These are phyloP conservation scores for Yamadazyma ubonensis DNA, from an alignment of 805 yeast genomes.

Conservation along the genomic window DNA sequence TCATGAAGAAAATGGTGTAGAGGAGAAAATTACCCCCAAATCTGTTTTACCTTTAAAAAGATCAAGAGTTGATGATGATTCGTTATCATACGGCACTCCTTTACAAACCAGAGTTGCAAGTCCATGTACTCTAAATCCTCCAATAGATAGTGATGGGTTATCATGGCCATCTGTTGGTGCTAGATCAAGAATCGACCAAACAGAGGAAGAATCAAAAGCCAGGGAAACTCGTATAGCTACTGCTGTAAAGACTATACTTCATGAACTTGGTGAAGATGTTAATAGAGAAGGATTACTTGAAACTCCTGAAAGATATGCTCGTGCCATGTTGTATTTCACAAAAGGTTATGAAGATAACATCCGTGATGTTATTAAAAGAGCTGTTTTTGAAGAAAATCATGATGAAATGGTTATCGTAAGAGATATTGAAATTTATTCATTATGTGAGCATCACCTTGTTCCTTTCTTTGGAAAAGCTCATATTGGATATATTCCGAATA, in stretches of 20 bases:
- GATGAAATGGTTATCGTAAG: slow-evolving; percentile 98
- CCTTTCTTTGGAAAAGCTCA: slow-evolving; percentile 97
- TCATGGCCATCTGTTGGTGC: slow-evolving; percentile 96
- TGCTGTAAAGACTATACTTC: slow-evolving; percentile 75
- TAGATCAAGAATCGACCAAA: slow-evolving; percentile 66
- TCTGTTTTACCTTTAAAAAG: slow-evolving; percentile 24
- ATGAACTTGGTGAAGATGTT: slow-evolving; percentile 89
- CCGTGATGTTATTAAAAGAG: slow-evolving; percentile 86
- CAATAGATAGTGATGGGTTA: slow-evolving; percentile 85
- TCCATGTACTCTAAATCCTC: slow-evolving; percentile 79
- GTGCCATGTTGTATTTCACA: slow-evolving; percentile 94
- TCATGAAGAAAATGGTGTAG: not conserved
- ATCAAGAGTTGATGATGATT: slow-evolving; percentile 18
- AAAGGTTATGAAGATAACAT: slow-evolving; percentile 96
- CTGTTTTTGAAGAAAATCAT: slow-evolving; percentile 96
- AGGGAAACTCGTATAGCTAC: slow-evolving; percentile 77
- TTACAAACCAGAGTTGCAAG: slow-evolving; percentile 75
- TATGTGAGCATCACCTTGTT: slow-evolving; percentile 97
- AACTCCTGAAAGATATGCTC: slow-evolving; percentile 94
- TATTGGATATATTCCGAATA: slow-evolving; percentile 96
- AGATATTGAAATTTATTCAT: slow-evolving; percentile 86
- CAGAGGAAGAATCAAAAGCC: slow-evolving; percentile 58
- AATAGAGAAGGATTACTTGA: slow-evolving; percentile 85
- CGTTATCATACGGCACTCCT: slow-evolving; percentile 48
- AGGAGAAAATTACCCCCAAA: slow-evolving; percentile 14